Evolutionary conservation across 75 land plant species (phyloP), one percentile per base, ranked within the genome.

Genomic region (Isoetes taiwanensis): DNA sequence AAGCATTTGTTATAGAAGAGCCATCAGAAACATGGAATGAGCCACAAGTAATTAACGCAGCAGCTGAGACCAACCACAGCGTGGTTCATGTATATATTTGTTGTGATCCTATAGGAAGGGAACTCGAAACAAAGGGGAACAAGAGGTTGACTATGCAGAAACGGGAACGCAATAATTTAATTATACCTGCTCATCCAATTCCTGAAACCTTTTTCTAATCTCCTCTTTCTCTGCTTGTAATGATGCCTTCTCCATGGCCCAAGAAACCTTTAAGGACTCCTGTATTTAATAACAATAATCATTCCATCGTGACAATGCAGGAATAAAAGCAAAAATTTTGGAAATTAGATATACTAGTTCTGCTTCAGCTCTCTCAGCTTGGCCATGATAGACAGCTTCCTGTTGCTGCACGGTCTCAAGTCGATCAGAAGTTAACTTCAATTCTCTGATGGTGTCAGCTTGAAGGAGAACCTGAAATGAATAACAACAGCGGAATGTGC

Each of bases 401-500:
- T 79, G 76, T 38, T 67, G 56, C 62, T 86, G 83, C 25, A 83
- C 34, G 0, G 28, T 40, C 32, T 76, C 59, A 41, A 83, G 57
- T 20, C 66, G 75, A 43, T 76, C 62, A 26, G 84, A 83, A 5
- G 85, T 75, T 57, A 56, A 71, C 24, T 72, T 77, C 62, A 93
- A 66, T 52, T 93, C 98, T 34, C 90, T 84, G 52, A 93, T 93
- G 5, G 98, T 84, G 60, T 86, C 94, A 48, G 89, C 83, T 68
- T 83, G 98, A 9, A 93, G 76, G 12, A 86, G 61, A 32, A 93
- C 94, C 98, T 93, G 79, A 29, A 56, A 17, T 55, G 32, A 55
- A 27, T 8, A 30, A 30, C 27, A 11, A 57, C 28, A 17, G 16
- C n/a, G 39, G 14, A 57, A 4, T 32, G 25, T 28, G 2, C 19